Evolutionary conservation across 164 flowering plant genomes (phyloP).

Genomic region (Piper betle): DNA sequence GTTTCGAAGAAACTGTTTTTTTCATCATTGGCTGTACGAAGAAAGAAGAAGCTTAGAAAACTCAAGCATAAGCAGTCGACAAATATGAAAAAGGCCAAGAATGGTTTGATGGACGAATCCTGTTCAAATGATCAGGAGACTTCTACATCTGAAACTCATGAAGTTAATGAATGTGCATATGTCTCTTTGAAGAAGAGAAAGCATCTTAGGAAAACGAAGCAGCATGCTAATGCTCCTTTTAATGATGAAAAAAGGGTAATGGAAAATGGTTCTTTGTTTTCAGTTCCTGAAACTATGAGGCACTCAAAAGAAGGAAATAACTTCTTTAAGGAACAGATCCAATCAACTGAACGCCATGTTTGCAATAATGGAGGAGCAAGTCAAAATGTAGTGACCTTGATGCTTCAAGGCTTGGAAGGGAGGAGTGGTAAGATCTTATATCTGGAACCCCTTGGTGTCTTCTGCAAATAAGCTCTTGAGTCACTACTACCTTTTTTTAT

Average conservation of each 20-base stretch:
- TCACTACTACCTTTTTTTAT: neutral
- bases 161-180: conserved; percentile 3
- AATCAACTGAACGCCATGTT: conserved; percentile 10
- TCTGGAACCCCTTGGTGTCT: neutral
- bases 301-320: neutral
- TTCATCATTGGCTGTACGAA: conserved; percentile 24
- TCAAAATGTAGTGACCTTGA: conserved; percentile 20
- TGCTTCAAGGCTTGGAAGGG: conserved; percentile 34
- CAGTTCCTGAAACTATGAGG: conserved; percentile 16
- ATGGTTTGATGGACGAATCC: conserved; percentile 8
- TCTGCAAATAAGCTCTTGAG: neutral
- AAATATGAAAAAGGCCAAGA: conserved; percentile 7
- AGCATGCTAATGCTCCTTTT: conserved; percentile 2
- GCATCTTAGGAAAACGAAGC: conserved; percentile 1
- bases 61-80: conserved; percentile 8
- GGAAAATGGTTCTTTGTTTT: conserved; percentile 17
- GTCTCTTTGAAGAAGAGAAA: conserved; percentile 8
- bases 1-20: conserved; percentile 29
- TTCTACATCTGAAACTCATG: conserved; percentile 29
- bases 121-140: conserved; percentile 20
- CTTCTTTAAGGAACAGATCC: neutral
- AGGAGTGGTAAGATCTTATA: conserved; percentile 27
- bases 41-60: conserved; percentile 38
- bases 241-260: conserved; percentile 8
- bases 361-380: conserved; percentile 7